Evolutionary conservation across 116 monocot genomes (phyloP), one percentile per base, ranked within the genome.

Genomic region (Papilionanthe hybrid): DNA sequence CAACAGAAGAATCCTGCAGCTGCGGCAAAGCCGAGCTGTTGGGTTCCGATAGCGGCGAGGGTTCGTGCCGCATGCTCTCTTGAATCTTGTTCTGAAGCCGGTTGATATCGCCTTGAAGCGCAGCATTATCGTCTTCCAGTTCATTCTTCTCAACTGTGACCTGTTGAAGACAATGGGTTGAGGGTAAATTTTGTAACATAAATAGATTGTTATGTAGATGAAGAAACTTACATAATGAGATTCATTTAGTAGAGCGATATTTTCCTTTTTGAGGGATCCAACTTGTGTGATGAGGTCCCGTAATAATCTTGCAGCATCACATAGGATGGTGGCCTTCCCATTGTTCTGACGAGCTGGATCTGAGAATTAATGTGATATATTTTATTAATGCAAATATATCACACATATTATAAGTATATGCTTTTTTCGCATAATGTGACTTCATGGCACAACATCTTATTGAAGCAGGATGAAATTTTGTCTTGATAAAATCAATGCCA

Each of bases 291-390:
- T 58, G 47, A 96, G 80, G 55, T 93, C 89, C 12, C 87, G 86
- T 57, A 93, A 50, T 45, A 93, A 77, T 78, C 86, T 82, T 78
- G 90, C 72, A 0, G 93, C 79, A 81, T 93, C 96, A 76, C 82
- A 75, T 27, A 96, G 58, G 63, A 96, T 89, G 60, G 83, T 88
- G 25, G 93, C 93, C 84, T 96, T 96, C 15, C 92, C 94, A 81
- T 85, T 92, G 78, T 90, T 96, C 75, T 90, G 89, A 60, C 79
- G 77, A 76, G 79, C 65, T 65, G 90, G 81, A 79, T 96, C 93
- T 96, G 93, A 22, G 80, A 75, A 78, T 41, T 49, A 69, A 63
- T 42, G 15, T 42, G 0, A 49, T 49, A 49, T 1, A 2, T 11
- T 49, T 13, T 37, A 37, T 37, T 37, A 37, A 37, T 37, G 37